Base-by-base conservation (phyloP, 139 green algal species). In the Micractinium conductrix region DNA sequence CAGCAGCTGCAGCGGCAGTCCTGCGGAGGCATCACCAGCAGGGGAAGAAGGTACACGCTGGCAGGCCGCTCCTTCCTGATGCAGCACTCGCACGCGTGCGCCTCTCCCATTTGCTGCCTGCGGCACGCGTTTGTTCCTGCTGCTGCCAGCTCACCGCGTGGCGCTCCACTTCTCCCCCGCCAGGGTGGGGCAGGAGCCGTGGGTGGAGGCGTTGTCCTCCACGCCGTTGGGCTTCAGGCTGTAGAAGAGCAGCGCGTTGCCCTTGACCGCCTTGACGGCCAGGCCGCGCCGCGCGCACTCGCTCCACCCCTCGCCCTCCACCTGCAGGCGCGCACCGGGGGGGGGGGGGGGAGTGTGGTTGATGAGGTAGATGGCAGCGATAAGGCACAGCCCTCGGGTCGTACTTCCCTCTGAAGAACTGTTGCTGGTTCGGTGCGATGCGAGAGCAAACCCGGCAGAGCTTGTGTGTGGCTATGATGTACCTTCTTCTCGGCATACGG, bases 181-280 rank as follows among this genome's bases (percentile, higher is more conserved):
- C 55, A 92, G 74, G 0, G 94, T 94, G 37, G 94, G 92, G 76
- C 94, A 97, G 53, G 86, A 91, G 50, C 92, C 94, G 78, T 97
- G 94, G 5, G 94, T 74, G 72, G 74, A 90, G n/a, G 65, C 87
- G 9, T 42, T 40, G 83, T 97, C 94, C 24, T 85, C 50, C 28
- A 90, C 88, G 28, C 90, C 90, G 62, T 97, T 86, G 0, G 90
- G 88, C 73, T 89, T 93, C 40, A 97, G 69, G 74, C 81, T 91
- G 68, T 88, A 97, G 83, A 94, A 94, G 10, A 94, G 84, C 67
- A 94, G 72, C 17, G 91, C 91, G 75, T 87, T 88, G 35, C 91
- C 91, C 53, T 70, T 74, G 30, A 73, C 60, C 12, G 91, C 70
- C 78, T 93, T 91, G n/a, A 94, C 90, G 7, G 90, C 88, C 76